Evolutionary conservation across 2,329 filamentous ascomycete species (phyloP).

Genomic region (Diaporthe ilicicola): DNA sequence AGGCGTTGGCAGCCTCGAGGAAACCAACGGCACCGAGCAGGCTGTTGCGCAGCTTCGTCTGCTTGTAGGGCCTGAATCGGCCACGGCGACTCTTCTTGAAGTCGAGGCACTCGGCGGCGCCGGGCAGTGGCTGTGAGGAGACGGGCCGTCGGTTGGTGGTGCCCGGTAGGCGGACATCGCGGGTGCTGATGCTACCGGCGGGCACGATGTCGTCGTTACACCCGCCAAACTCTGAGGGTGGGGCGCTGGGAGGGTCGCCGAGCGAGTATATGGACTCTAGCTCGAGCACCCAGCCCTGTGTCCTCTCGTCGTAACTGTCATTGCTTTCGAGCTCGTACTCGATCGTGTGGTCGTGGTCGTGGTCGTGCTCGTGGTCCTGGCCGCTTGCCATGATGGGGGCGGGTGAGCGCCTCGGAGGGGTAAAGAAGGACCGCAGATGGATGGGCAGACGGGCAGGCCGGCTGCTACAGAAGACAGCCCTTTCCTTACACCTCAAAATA

Average conservation of each 20-base stretch:
- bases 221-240: slow-evolving; percentile 17
- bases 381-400: slow-evolving; percentile 14
- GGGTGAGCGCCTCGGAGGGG: background rate
- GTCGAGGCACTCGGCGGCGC: slow-evolving; percentile 28
- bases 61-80: slow-evolving; percentile 15
- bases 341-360: background rate
- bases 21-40: slow-evolving; percentile 50
- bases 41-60: slow-evolving; percentile 36
- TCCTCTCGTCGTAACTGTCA: slow-evolving; percentile 16
- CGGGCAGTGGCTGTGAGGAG: slow-evolving; percentile 27
- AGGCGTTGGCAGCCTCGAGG: slow-evolving; percentile 63
- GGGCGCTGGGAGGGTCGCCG: slow-evolving; percentile 24
- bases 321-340: slow-evolving; percentile 19
- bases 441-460: background rate
- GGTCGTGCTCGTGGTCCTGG: background rate
- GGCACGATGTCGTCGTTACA: slow-evolving; percentile 25
- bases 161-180: slow-evolving; percentile 6
- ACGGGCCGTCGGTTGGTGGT: background rate
- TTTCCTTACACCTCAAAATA: background rate
- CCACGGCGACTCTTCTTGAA: slow-evolving; percentile 22
- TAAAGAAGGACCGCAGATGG: background rate
- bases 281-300: slow-evolving; percentile 32
- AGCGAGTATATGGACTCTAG: slow-evolving; percentile 24
- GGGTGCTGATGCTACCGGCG: slow-evolving; percentile 14
- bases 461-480: background rate